phyloP scores from a whole-genome alignment of 441 rosid genomes.

The California macrophylla region DNA sequence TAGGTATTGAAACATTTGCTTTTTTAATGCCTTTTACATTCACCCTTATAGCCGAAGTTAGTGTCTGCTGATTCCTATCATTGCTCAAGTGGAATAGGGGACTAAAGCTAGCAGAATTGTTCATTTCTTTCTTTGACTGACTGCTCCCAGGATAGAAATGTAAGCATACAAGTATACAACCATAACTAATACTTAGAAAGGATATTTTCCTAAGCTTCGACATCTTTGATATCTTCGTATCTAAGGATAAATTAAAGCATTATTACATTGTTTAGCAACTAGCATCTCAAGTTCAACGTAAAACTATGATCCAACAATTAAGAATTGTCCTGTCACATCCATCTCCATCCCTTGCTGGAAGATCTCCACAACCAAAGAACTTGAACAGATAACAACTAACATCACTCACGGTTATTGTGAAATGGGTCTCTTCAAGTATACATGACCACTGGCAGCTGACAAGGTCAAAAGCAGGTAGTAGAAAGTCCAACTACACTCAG shows the following conservation, averaged over 20 bases:
- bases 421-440: not conserved
- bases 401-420: not conserved
- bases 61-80: not conserved
- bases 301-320: not conserved
- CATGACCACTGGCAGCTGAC: not conserved
- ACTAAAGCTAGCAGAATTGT: not conserved
- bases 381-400: too few species aligned
- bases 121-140: not conserved
- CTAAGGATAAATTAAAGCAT: not conserved
- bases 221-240: not conserved
- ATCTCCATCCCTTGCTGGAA: not conserved
- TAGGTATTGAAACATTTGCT: not conserved
- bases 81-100: not conserved
- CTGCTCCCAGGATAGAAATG: not conserved
- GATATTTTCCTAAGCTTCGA: not conserved
- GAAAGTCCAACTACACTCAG: not conserved
- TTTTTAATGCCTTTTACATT: not conserved
- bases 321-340: not conserved
- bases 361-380: not conserved
- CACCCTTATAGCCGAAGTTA: not conserved
- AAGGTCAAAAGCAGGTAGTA: not conserved
- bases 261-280: not conserved
- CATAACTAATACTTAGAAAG: too few species aligned
- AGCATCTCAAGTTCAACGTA: not conserved
- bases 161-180: too few species aligned